Base-by-base conservation (phyloP, 2,329 filamentous ascomycete genomes). In the Xylariaceae sp. region DNA sequence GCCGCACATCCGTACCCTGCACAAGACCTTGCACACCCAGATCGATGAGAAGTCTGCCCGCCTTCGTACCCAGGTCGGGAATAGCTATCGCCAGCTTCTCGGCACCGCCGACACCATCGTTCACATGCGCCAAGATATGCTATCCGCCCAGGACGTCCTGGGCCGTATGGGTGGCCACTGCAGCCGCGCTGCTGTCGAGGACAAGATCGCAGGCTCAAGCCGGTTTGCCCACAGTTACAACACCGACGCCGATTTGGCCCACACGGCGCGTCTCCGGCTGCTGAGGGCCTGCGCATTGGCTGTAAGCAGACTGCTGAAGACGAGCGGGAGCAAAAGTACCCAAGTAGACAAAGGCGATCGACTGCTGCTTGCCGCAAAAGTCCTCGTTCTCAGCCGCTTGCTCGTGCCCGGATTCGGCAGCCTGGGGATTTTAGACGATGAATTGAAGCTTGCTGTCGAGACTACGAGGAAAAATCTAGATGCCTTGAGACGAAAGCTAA, bases 51-150 rank as follows among this genome's bases (percentile, higher is more conserved):
- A 83, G 60, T 75, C 80, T 32, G 73, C 72, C 44, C 81, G 81
- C 31, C 73, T 86, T 62, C 81, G 82, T 58, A 82, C 77, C 15
- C 79, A 83, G 64, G 82, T 86, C 53, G 82, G 82, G 57, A 76
- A 73, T 51, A 83, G 80, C 62, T 97, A 97, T 70, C 87, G 92
- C 58, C 89, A 94, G 61, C 82, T 97, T 9, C 82, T 97, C 22
- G 89, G 89, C 45, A 96, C 92, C 0, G 92, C 92, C 47, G 91
- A 96, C 70, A 85, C 85, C n/a, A 97, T 97, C 58, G 87, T 96
- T 47, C 80, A 85, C 53, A 96, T 97, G 89, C 87, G 89, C 58
- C 71, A 70, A 36, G 84, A 92, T 64, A 92, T 94, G 71, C 80
- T 85, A 53, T 72, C 75, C 11, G 86, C 90, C 14, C 90, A 96